Percentiles rank a stretch among this genome's conserved stretches.
Evolutionary conservation across 2,329 filamentous ascomycete genomes (phyloP).

Genomic region (Aspergillus jensenii): DNA sequence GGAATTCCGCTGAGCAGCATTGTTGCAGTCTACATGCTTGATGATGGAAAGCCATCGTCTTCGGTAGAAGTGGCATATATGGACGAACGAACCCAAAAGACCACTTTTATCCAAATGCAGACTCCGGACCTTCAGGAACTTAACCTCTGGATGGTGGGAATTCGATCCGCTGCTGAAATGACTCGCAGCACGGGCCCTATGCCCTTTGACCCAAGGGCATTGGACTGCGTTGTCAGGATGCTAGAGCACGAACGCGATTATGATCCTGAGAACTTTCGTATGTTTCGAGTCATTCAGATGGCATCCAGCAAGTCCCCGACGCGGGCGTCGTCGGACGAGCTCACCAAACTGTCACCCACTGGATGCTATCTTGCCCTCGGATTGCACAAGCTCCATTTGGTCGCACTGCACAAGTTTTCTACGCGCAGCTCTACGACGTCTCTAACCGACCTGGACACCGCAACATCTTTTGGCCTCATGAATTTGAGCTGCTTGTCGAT

Average conservation of each 20-base stretch:
- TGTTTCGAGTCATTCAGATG: constrained; percentile 68
- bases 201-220: constrained; percentile 57
- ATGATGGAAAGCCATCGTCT: constrained; percentile 66
- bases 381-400: constrained; percentile 67
- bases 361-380: constrained; percentile 70
- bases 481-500: constrained; percentile 61
- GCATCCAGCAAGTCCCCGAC: constrained; percentile 56
- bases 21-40: constrained; percentile 65
- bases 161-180: constrained; percentile 60
- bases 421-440: constrained; percentile 57
- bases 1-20: constrained; percentile 64
- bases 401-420: constrained; percentile 62
- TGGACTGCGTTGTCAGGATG: constrained; percentile 62
- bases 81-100: constrained; percentile 62
- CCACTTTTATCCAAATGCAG: constrained; percentile 64
- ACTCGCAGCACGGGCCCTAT: constrained; percentile 53
- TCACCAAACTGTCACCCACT: constrained; percentile 63
- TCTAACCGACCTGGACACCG: constrained; percentile 50
- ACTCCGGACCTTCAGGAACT: constrained; percentile 64
- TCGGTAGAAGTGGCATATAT: constrained; percentile 67
- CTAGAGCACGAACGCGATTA: constrained; percentile 69
- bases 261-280: constrained; percentile 64
- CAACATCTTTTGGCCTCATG: constrained; percentile 62
- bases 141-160: constrained; percentile 63
- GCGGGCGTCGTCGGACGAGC: constrained; percentile 64